phyloP scores from a whole-genome alignment of 2,329 filamentous ascomycete species.

The Ascochyta lentis region DNA sequence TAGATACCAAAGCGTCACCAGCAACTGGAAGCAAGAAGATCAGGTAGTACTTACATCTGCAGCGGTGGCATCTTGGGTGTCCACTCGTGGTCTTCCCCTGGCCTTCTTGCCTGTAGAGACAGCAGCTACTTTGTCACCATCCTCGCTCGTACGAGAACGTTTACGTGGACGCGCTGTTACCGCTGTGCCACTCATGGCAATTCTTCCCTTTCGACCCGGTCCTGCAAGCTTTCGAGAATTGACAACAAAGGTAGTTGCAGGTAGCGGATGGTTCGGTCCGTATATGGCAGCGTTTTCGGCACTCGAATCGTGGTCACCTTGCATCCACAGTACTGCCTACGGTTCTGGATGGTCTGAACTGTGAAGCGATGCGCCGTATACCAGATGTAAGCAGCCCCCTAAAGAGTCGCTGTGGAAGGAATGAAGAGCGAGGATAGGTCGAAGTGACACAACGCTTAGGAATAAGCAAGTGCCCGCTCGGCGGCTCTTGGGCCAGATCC shows the following conservation, averaged over 20 bases:
- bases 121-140: constrained; percentile 32
- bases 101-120: constrained; percentile 57
- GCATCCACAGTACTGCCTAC: not conserved
- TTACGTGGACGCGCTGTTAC: constrained; percentile 29
- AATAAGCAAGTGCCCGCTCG: constrained; percentile 13
- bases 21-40: not conserved
- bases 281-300: not conserved
- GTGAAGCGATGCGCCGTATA: not conserved
- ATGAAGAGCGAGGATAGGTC: not conserved
- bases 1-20: too few relatives aligned
- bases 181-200: constrained; percentile 33
- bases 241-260: not conserved
- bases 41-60: constrained; percentile 69
- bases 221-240: too few relatives aligned
- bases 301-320: not conserved
- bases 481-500: not conserved
- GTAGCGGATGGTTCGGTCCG: not conserved
- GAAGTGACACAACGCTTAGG: constrained; percentile 13
- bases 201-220: not conserved
- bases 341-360: not conserved
- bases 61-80: constrained; percentile 78
- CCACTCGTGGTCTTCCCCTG: constrained; percentile 75
- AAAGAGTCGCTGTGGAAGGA: not conserved
- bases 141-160: constrained; percentile 38
- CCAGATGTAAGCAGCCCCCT: not conserved